Evolutionary conservation across 148 eudicot species (phyloP), one percentile per base, ranked within the genome.

Genomic region (Cornus suecica): DNA sequence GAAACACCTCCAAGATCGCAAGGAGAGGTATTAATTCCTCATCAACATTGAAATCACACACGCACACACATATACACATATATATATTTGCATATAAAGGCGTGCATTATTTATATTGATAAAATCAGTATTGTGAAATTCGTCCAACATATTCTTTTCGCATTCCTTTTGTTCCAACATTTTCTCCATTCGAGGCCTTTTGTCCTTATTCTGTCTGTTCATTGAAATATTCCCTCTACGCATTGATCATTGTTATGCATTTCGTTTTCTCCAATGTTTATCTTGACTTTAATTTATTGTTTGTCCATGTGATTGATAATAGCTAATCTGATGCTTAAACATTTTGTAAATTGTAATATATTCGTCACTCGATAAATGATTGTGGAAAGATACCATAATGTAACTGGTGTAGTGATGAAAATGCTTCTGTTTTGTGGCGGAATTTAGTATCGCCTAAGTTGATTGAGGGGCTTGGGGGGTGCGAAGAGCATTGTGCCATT

Each of bases 1-100:
- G 82, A 88, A 84, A 60, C 85, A 76, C 81, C 77, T 83, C 45
- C 84, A 79, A 24, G 83, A 90, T 27, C 91, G 94, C 25, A 84
- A 77, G 54, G 78, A 90, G 71, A 87, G 94, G 94, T 87, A 72
- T 29, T 20, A 20, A 64, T 34, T 56, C 48, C 29, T 65, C 41
- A 29, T 65, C 41, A 65, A 29, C 68, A 65, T 37, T 37, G 42
- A 37, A 37, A 16, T 15, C n/a, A 66, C 10, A 22, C 45, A 23
- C 1, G 28, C 10, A 24, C 26, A 29, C 25, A 34, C 7, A 69
- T 13, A 41, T 18, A 69, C n/a, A n/a, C 14, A 13, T 6, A 24
- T 60, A 31, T 60, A 25, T 62, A 11, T 63, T 24, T 16, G 13
- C 4, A 20, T 29, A 1, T 27, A 22, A 11, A 34, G 23, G 24